Base-by-base conservation (phyloP, 2,329 filamentous ascomycete genomes). In the Fusarium beomiforme region DNA sequence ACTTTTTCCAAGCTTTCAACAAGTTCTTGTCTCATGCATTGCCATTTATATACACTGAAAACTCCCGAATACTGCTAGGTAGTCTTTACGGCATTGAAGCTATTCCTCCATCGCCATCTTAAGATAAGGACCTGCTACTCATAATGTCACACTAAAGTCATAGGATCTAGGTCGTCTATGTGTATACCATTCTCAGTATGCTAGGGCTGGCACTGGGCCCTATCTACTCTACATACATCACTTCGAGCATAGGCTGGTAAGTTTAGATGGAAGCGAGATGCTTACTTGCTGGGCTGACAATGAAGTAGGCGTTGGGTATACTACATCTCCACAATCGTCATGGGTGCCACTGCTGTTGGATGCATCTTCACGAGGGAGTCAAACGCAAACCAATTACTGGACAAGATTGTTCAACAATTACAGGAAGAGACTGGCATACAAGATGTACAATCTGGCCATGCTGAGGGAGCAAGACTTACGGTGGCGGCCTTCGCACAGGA, bases 111-210 rank as follows among this genome's bases (percentile, higher is more conserved):
- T n/a, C n/a, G 3, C n/a, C 19, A 14, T 17, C 14, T 6, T 14
- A 13, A 33, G 29, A 33, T 29, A 49, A 23, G 23, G 29, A 5
- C 31, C 46, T 23, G 2, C 26, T 31, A 0, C 7, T 23, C 12
- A 23, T 23, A 4, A 33, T 33, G n/a, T n/a, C n/a, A n/a, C n/a
- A n/a, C n/a, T n/a, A n/a, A n/a, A n/a, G n/a, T n/a, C 49, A 65
- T 13, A 58, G 62, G 3, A 65, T 65, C 11, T 65, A 60, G 62
- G 62, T 64, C 3, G 60, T 65, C 14, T 65, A 64, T 3, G 5
- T 50, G 1, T 65, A 65, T 29, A 65, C 62, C 6, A 50, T 58
- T 12, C 60, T 64, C 0, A 60, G 62, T 29, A 65, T 65, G 62
- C 16, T 65, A 3, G 62, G 62, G 0, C 10, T 65, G 5, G 59